Evolutionary conservation across 169 alveolate genomes (phyloP).

Genomic region (Theileria annulata): DNA sequence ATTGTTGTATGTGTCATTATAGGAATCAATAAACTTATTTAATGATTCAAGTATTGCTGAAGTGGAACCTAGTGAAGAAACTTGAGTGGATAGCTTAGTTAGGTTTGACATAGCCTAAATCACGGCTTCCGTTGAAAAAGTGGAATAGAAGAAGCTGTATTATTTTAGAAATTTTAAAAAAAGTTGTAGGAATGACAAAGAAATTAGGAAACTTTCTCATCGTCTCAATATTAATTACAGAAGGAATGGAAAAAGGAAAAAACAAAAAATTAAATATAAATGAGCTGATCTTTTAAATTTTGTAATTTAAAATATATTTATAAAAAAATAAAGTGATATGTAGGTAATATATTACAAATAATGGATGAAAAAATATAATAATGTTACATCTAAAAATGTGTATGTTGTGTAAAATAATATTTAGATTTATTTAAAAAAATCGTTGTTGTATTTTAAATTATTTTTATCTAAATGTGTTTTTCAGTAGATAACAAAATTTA

Average conservation of each 20-base stretch:
- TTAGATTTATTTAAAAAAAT: not conserved
- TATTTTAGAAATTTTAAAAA: no score
- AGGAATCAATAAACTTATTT: constrained; percentile 3
- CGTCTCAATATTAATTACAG: not conserved
- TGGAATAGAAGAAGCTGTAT: not conserved
- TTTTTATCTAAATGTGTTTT: not conserved
- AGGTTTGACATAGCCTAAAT: not conserved
- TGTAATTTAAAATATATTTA: no score
- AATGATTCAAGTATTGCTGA: not conserved
- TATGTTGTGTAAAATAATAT: not conserved
- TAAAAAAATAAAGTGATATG: no score
- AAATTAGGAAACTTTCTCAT: not conserved
- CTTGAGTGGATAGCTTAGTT: not conserved
- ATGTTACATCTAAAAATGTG: not conserved
- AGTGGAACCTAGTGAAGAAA: not conserved
- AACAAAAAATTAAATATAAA: not conserved
- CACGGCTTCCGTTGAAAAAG: not conserved
- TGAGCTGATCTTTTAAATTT: not conserved
- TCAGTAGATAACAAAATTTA: not conserved
- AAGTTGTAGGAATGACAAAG: not conserved
- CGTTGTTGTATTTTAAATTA: not conserved
- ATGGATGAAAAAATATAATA: no score
- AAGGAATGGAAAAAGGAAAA: not conserved
- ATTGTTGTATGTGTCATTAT: constrained; percentile 11
- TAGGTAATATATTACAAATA: no score